Evolutionary conservation across 139 green algal genomes (phyloP).

Genomic region (Chlorella sorokiniana): DNA sequence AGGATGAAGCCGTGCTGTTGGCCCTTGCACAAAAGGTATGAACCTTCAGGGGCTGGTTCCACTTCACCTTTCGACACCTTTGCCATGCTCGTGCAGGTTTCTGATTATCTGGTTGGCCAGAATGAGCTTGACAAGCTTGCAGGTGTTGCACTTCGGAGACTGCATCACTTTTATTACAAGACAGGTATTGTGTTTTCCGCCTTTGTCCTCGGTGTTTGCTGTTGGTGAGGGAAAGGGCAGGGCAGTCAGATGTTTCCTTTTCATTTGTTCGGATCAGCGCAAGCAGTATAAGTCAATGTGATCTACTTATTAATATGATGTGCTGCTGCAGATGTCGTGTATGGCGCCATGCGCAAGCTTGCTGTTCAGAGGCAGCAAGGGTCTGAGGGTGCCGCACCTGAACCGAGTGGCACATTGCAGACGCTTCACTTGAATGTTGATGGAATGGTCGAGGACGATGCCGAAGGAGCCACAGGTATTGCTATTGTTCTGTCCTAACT

Average conservation of each 20-base stretch:
- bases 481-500: background rate
- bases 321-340: conserved; percentile 66
- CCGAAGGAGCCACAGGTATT: conserved; percentile 55
- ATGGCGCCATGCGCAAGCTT: conserved; percentile 83
- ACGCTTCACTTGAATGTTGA: conserved; percentile 9
- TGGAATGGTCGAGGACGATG: conserved; percentile 60
- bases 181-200: conserved; percentile 73
- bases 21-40: conserved; percentile 84
- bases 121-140: conserved; percentile 44
- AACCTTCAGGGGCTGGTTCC: no score
- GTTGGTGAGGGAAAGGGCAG: no score
- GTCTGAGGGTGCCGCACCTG: conserved; percentile 34
- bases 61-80: background rate
- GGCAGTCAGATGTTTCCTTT: no score
- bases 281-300: no score
- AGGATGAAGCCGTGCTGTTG: conserved; percentile 93
- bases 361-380: conserved; percentile 65
- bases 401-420: conserved; percentile 29
- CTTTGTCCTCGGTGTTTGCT: no score
- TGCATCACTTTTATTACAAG: conserved; percentile 99
- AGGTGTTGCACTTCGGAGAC: conserved; percentile 74
- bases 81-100: background rate
- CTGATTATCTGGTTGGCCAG: conserved; percentile 32
- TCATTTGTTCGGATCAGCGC: no score
- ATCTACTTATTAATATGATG: background rate